These are phyloP conservation scores for Aspergillus brunneoviolaceus DNA, from an alignment of 2,329 filamentous ascomycete genomes.

Conservation along the genomic window DNA sequence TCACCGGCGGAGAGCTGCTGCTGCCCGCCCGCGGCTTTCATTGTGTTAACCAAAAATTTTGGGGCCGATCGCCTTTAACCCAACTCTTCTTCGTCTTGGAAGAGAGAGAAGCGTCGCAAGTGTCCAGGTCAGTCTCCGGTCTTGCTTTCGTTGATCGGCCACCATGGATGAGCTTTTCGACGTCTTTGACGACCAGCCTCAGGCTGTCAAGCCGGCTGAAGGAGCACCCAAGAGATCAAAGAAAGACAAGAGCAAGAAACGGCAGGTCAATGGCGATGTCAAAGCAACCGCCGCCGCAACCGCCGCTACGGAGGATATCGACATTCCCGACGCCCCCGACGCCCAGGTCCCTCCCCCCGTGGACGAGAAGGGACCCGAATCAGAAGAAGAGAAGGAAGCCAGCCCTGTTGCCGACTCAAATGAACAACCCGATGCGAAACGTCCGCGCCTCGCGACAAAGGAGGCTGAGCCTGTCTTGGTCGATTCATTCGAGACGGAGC, in stretches of 20 bases:
- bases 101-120: slow-evolving; percentile 17
- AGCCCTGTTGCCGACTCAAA: slow-evolving; percentile 28
- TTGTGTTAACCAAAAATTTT: slow-evolving; percentile 37
- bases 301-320: slow-evolving; percentile 33
- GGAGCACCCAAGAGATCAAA: slow-evolving; percentile 39
- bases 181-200: slow-evolving; percentile 70
- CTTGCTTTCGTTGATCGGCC: slow-evolving; percentile 16
- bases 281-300: slow-evolving; percentile 50
- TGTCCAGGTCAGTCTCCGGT: slow-evolving; percentile 17
- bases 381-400: slow-evolving; percentile 16
- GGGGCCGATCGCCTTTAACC: slow-evolving; percentile 12
- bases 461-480: slow-evolving; percentile 80
- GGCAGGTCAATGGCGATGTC: slow-evolving; percentile 76
- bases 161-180: slow-evolving; percentile 78
- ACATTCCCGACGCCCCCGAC: slow-evolving; percentile 22
- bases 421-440: slow-evolving; percentile 47
- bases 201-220: slow-evolving; percentile 41
- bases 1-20: slow-evolving; percentile 17
- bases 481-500: slow-evolving; percentile 91
- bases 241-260: slow-evolving; percentile 74
- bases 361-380: slow-evolving; percentile 18
- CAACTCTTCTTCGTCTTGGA: slow-evolving; percentile 14
- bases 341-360: not conserved
- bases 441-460: slow-evolving; percentile 50
- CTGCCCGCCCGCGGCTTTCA: slow-evolving; percentile 24